These are phyloP conservation scores for Pyrenophora tritici-repentis DNA, from an alignment of 2,329 filamentous ascomycete genomes.

Conservation along the genomic window DNA sequence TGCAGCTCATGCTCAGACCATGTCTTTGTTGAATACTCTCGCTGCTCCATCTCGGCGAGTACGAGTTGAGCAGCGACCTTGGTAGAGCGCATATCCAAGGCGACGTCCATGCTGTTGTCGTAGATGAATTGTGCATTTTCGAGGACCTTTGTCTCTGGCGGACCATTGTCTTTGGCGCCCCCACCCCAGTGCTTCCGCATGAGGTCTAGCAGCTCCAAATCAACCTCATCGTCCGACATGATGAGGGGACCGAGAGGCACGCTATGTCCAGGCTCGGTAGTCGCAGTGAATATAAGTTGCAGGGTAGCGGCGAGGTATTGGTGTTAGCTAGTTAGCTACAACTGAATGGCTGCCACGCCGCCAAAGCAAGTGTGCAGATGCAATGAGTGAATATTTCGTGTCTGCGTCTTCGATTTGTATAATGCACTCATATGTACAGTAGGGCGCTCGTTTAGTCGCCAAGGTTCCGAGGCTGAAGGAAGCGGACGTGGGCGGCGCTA, in stretches of 20 bases:
- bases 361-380: background rate
- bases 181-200: conserved; percentile 78
- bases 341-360: background rate
- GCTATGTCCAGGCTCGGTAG: conserved; percentile 7
- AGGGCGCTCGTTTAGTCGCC: conserved; percentile 27
- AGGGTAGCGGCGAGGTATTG: background rate
- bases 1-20: conserved; percentile 93
- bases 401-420: conserved; percentile 4
- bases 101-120: conserved; percentile 91
- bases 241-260: conserved; percentile 17
- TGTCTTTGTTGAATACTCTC: conserved; percentile 78
- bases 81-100: conserved; percentile 79
- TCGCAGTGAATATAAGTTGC: conserved; percentile 4
- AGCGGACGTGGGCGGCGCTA: conserved; percentile 11
- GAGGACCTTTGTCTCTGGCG: conserved; percentile 81
- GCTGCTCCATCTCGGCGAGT: conserved; percentile 79
- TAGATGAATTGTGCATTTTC: conserved; percentile 83
- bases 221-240: conserved; percentile 92
- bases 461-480: conserved; percentile 33
- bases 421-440: conserved; percentile 14
- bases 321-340: too few species aligned
- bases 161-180: conserved; percentile 57
- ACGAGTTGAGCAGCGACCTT: conserved; percentile 82
- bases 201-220: conserved; percentile 83
- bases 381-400: conserved; percentile 3